Evolutionary conservation across 768 basidiomycete genomes (phyloP).

Genomic region (Boletus tomentosulus): DNA sequence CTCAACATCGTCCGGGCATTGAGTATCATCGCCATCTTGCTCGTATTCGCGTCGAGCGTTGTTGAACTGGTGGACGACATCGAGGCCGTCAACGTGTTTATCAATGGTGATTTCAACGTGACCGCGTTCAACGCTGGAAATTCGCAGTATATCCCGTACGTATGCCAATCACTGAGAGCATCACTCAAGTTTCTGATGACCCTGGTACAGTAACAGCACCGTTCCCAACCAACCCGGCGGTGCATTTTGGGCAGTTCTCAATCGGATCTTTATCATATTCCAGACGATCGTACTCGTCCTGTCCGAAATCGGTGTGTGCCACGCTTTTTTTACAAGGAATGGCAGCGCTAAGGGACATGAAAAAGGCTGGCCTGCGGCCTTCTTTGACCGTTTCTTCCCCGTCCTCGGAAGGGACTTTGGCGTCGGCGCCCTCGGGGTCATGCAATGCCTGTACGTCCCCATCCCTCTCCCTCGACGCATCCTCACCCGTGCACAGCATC

Average conservation of each 20-base stretch:
- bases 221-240: constrained; percentile 94
- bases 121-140: constrained; percentile 43
- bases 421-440: constrained; percentile 81
- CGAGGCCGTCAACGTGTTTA: constrained; percentile 67
- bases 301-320: constrained; percentile 37
- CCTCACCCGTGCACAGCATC: constrained; percentile 36
- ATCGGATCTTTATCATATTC: constrained; percentile 80
- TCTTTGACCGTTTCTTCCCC: constrained; percentile 89
- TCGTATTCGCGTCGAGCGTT: constrained; percentile 77
- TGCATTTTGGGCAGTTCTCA: constrained; percentile 86
- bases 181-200: neutral
- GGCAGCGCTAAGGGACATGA: neutral
- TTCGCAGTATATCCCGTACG: constrained; percentile 78
- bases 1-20: constrained; percentile 74
- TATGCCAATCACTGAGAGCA: no score
- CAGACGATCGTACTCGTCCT: constrained; percentile 69
- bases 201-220: constrained; percentile 55
- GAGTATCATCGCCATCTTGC: constrained; percentile 72
- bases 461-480: no score
- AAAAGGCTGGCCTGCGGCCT: constrained; percentile 61
- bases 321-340: neutral
- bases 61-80: constrained; percentile 72
- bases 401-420: constrained; percentile 86
- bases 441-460: constrained; percentile 72
- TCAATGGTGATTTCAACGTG: constrained; percentile 33